Conservation (phyloP, 2,329 filamentous ascomycete species). For the Alternaria gansuensis region DNA sequence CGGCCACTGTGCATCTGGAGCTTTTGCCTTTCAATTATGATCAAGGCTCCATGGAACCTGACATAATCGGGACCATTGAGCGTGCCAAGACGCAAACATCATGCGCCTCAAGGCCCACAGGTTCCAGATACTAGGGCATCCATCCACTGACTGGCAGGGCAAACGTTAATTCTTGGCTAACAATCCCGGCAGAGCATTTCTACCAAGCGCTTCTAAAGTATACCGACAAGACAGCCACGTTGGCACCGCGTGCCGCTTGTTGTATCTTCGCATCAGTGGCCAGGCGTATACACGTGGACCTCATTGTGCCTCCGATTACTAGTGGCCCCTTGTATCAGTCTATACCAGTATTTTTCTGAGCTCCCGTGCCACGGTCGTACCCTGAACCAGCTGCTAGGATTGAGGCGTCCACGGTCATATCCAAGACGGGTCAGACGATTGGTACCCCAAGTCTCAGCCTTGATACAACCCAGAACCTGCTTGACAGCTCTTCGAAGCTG, state of each 20-base stretch:
- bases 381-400: not conserved
- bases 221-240: slow-evolving; percentile 22
- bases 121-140: not conserved
- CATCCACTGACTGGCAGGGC: not conserved
- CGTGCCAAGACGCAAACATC: not conserved
- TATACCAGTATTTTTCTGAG: not conserved
- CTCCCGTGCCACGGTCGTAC: not conserved
- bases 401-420: not conserved
- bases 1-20: not conserved
- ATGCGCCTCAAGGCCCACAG: not conserved
- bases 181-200: not conserved
- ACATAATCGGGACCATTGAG: not conserved
- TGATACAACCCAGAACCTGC: not conserved
- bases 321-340: too few relatives aligned
- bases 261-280: not conserved
- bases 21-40: not conserved
- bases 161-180: not conserved
- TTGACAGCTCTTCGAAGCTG: not conserved
- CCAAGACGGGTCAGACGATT: not conserved
- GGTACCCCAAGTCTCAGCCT: not conserved
- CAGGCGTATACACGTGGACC: not conserved
- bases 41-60: not conserved
- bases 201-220: slow-evolving; percentile 20
- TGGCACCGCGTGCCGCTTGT: slow-evolving; percentile 7
- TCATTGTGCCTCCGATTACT: not conserved